Percentiles rank a stretch among this genome's conserved stretches.
Conservation (phyloP, 495 filamentous ascomycete species). For the Penicillium daleae region DNA sequence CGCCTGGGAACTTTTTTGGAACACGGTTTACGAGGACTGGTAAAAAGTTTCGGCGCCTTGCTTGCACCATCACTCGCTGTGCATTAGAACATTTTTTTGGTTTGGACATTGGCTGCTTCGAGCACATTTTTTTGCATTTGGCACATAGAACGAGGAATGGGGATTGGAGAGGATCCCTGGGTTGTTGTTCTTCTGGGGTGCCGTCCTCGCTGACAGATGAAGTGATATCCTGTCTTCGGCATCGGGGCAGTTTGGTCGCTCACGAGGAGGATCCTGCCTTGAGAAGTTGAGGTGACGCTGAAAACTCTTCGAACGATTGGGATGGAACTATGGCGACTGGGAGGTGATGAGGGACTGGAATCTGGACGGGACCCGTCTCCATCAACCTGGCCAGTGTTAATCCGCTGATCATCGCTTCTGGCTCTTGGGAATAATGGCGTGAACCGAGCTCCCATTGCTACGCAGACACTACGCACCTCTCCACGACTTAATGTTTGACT, state of each 20-base stretch:
- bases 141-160: conserved; percentile 40
- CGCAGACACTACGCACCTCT: conserved; percentile 6
- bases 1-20: conserved; percentile 42
- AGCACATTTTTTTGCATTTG: conserved; percentile 44
- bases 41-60: conserved; percentile 43
- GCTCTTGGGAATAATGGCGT: conserved; percentile 20
- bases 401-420: conserved; percentile 17
- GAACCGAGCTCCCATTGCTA: conserved; percentile 12
- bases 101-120: conserved; percentile 29
- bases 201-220: conserved; percentile 30
- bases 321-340: background rate
- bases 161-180: conserved; percentile 12
- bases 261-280: background rate
- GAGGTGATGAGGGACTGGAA: background rate
- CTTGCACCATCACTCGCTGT: conserved; percentile 51
- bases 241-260: conserved; percentile 9
- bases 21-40: conserved; percentile 28
- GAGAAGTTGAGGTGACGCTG: conserved; percentile 8
- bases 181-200: too few relatives aligned
- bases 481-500: conserved; percentile 20
- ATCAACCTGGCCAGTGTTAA: background rate
- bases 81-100: conserved; percentile 36
- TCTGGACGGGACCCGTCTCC: conserved; percentile 18
- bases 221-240: conserved; percentile 17
- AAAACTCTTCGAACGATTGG: background rate